Evolutionary conservation across 1,284 basidiomycete genomes (phyloP).

Genomic region (Bjerkandera adusta): DNA sequence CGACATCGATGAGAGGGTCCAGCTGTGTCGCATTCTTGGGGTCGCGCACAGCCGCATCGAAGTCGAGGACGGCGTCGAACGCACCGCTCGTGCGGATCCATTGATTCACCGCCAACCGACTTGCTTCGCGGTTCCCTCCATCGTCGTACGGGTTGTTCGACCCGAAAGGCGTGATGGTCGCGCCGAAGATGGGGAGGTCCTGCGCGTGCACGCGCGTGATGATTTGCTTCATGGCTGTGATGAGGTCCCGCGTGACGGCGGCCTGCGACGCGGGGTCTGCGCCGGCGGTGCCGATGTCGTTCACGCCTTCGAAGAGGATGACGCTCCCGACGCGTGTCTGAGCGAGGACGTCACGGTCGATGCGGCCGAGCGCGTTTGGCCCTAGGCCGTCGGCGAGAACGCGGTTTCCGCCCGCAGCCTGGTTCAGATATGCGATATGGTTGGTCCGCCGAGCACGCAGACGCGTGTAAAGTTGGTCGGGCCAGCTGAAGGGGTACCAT

Average conservation of each 20-base stretch:
- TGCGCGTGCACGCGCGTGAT: conserved; percentile 38
- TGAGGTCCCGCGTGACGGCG: conserved; percentile 38
- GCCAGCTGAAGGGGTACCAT: conserved; percentile 35
- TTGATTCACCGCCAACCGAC: conserved; percentile 40
- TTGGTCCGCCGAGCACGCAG: conserved; percentile 16
- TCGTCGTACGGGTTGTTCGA: conserved; percentile 38
- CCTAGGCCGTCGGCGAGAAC: conserved; percentile 48
- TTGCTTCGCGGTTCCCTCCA: conserved; percentile 35
- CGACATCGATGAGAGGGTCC: conserved; percentile 37
- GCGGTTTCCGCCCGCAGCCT: conserved; percentile 51
- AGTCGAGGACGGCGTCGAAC: conserved; percentile 49
- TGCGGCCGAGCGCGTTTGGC: conserved; percentile 43
- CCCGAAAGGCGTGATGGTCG: conserved; percentile 50
- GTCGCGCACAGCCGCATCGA: conserved; percentile 42
- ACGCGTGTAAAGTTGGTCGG: conserved; percentile 42
- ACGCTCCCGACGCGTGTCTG: conserved; percentile 42
- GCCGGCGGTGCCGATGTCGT: conserved; percentile 45
- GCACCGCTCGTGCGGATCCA: conserved; percentile 39
- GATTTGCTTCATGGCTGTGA: conserved; percentile 45
- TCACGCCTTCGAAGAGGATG: conserved; percentile 53
- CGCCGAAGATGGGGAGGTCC: conserved; percentile 43
- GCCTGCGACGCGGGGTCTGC: conserved; percentile 35
- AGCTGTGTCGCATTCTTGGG: conserved; percentile 36
- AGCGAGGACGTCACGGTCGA: conserved; percentile 48
- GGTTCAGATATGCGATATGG: conserved; percentile 42